A percentile compares a stretch with the other conserved stretches of the same genome.
phyloP scores from a whole-genome alignment of 768 basidiomycete genomes.

The Naematelia aurantialba region DNA sequence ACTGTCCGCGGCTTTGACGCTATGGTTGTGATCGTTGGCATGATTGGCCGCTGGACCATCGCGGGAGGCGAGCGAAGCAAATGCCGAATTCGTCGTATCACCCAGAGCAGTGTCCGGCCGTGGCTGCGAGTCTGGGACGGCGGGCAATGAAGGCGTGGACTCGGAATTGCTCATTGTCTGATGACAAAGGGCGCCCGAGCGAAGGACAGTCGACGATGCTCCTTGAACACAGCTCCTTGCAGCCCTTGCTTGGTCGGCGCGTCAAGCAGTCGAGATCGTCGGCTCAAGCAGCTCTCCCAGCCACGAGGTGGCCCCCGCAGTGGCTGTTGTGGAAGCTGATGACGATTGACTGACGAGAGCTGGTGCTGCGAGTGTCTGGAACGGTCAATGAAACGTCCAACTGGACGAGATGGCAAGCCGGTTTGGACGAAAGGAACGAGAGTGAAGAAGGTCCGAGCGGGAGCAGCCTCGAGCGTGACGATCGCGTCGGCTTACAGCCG shows the following conservation, averaged over 20 bases:
- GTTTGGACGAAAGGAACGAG: background rate
- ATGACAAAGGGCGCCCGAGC: background rate
- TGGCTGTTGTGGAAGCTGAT: background rate
- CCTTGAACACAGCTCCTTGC: background rate
- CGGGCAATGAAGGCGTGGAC: background rate
- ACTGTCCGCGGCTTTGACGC: slow-evolving; percentile 5
- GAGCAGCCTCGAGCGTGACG: background rate
- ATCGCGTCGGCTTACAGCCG: background rate
- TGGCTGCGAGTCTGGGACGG: background rate
- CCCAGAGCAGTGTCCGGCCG: background rate
- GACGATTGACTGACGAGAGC: background rate
- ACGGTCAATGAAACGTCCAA: background rate
- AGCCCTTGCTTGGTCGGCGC: background rate
- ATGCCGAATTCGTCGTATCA: background rate
- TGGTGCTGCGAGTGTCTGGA: background rate
- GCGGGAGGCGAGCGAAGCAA: background rate
- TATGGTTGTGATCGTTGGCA: background rate
- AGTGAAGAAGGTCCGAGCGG: background rate
- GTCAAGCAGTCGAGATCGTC: background rate
- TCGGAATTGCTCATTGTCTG: background rate
- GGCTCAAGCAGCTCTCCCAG: background rate
- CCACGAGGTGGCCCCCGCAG: background rate
- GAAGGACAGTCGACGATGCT: background rate
- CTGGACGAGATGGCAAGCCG: background rate
- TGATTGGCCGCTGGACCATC: background rate